Conservation (phyloP, 768 basidiomycete genomes). For the Macrocybe gigantea region DNA sequence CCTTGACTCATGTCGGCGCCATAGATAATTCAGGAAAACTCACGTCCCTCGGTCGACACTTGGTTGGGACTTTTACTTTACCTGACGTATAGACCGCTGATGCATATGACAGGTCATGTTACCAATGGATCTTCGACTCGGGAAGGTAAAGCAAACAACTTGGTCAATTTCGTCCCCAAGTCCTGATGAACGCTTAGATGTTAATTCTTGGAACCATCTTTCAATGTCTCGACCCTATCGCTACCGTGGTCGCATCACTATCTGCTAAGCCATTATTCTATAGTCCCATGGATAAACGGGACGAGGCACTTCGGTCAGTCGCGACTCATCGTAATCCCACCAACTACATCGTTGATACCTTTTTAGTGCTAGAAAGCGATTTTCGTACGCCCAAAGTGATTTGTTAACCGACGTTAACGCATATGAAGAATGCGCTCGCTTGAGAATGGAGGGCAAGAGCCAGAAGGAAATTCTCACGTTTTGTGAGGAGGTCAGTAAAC, state of each 20-base stretch:
- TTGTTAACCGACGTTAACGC: slow-evolving; percentile 78
- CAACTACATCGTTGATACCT: neutral
- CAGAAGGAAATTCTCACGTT: slow-evolving; percentile 45
- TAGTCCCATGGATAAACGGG: slow-evolving; percentile 76
- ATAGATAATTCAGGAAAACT: slow-evolving; percentile 56
- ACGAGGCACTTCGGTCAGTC: slow-evolving; percentile 64
- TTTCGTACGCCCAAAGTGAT: slow-evolving; percentile 72
- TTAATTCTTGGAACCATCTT: slow-evolving; percentile 81
- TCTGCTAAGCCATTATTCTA: slow-evolving; percentile 87
- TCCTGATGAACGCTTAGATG: slow-evolving; percentile 48
- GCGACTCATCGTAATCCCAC: neutral
- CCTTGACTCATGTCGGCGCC: slow-evolving; percentile 74
- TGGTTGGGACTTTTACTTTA: slow-evolving; percentile 34
- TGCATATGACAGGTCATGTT: slow-evolving; percentile 53
- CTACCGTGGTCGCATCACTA: slow-evolving; percentile 77
- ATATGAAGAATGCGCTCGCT: slow-evolving; percentile 54
- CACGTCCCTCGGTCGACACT: slow-evolving; percentile 79
- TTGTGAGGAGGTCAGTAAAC: slow-evolving; percentile 57
- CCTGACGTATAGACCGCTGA: slow-evolving; percentile 1
- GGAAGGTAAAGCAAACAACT: slow-evolving; percentile 48
- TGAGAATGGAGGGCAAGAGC: slow-evolving; percentile 46
- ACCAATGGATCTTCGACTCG: slow-evolving; percentile 84
- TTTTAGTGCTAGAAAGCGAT: slow-evolving; percentile 64
- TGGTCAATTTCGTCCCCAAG: too few species aligned
- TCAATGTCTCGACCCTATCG: slow-evolving; percentile 72